These are phyloP conservation scores for Ascochyta viciae-villosae DNA, from an alignment of 2,329 filamentous ascomycete species.

Conservation along the genomic window DNA sequence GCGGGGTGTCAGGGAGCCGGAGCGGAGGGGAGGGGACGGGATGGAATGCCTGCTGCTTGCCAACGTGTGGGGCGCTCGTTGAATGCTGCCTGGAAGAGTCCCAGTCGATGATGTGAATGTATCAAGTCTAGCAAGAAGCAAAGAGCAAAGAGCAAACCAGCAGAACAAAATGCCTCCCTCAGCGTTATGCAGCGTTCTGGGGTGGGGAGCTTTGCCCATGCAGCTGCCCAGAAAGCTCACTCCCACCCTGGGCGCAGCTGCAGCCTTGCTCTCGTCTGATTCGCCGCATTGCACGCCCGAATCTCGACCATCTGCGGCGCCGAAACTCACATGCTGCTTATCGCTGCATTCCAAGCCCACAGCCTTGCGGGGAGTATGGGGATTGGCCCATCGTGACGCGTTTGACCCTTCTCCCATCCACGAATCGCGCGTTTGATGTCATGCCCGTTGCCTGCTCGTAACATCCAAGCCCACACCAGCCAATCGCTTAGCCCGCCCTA, in stretches of 20 bases:
- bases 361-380: slow-evolving; percentile 20
- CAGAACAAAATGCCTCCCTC: background rate
- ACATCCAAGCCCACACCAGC: slow-evolving; percentile 8
- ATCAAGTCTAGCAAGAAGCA: slow-evolving; percentile 2
- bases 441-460: slow-evolving; percentile 13
- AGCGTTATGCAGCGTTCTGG: slow-evolving; percentile 6
- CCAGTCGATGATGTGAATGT: background rate
- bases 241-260: slow-evolving; percentile 26
- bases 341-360: slow-evolving; percentile 9
- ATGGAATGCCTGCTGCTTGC: slow-evolving; percentile 11
- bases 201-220: slow-evolving; percentile 26
- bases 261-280: slow-evolving; percentile 28
- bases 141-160: background rate
- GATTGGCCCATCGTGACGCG: slow-evolving; percentile 17
- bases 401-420: slow-evolving; percentile 17
- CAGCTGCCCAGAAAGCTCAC: slow-evolving; percentile 20
- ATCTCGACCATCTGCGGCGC: slow-evolving; percentile 20
- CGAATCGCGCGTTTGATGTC: slow-evolving; percentile 24
- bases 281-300: slow-evolving; percentile 26
- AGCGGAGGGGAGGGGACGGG: slow-evolving; percentile 23
- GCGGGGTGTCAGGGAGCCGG: slow-evolving; percentile 29
- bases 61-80: background rate
- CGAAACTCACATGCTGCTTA: slow-evolving; percentile 10
- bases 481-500: slow-evolving; percentile 23
- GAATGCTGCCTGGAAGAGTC: background rate